Evolutionary conservation across 2,329 filamentous ascomycete genomes (phyloP).

Genomic region (Xylaria sp.): DNA sequence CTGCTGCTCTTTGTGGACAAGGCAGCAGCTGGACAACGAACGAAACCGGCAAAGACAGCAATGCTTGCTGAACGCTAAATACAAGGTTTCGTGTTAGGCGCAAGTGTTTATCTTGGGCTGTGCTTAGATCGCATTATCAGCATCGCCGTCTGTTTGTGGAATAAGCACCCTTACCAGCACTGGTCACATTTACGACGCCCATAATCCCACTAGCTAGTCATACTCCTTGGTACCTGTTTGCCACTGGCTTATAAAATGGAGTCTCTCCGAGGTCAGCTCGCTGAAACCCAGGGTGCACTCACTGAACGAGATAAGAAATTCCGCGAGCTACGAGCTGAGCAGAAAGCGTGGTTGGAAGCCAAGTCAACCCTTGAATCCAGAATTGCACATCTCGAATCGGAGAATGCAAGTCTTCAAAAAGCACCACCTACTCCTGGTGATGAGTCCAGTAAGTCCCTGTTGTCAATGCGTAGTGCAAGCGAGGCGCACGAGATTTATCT

Average conservation of each 20-base stretch:
- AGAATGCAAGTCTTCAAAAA: constrained; percentile 21
- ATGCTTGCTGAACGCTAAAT: background rate
- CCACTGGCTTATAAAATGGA: constrained; percentile 32
- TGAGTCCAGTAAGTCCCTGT: background rate
- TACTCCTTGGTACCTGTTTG: background rate
- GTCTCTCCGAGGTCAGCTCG: constrained; percentile 36
- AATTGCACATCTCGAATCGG: constrained; percentile 29
- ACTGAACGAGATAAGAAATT: constrained; percentile 34
- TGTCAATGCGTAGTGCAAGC: background rate
- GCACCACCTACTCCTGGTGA: background rate
- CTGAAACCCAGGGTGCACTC: constrained; percentile 37
- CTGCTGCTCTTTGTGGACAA: constrained; percentile 21
- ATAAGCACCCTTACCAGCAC: too few relatives aligned
- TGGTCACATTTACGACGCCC: constrained; percentile 5
- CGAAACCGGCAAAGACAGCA: constrained; percentile 2
- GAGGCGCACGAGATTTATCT: background rate
- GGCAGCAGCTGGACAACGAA: constrained; percentile 15
- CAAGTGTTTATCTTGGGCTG: background rate
- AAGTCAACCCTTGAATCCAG: constrained; percentile 27
- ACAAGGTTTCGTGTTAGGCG: background rate
- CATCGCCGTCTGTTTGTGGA: background rate
- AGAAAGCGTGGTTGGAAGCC: constrained; percentile 28
- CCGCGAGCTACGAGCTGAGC: constrained; percentile 31
- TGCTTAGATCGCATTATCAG: constrained; percentile 4
- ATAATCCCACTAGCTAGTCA: too few relatives aligned